Base-by-base conservation (phyloP, 2,329 filamentous ascomycete genomes). In the Parascedosporium putredinis region DNA sequence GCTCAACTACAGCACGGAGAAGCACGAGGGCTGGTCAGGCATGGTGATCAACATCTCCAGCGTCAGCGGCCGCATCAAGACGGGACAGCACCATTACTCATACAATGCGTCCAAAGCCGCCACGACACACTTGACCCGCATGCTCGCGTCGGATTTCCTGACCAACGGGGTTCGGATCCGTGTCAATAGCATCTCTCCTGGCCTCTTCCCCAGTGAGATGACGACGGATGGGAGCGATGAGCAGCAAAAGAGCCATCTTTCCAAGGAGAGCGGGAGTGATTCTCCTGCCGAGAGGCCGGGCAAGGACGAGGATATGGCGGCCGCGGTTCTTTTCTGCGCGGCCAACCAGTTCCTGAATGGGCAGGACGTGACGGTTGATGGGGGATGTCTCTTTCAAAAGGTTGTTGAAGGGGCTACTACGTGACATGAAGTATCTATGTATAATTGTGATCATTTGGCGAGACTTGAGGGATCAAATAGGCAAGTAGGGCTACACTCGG, bases 151-250 rank as follows among this genome's bases (percentile, higher is more conserved):
- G 33, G 82, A 86, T 62, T 60, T 85, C 5, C 74, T 76, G 1
- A 67, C 67, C 52, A 70, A 77, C 44, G 72, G 75, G 18, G 74
- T 84, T 53, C 83, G 79, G 62, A 71, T 78, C 36, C 86, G 88
- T 56, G 74, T 84, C 33, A 76, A 89, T 59, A 79, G 83, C 36
- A 86, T 87, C 53, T 86, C 86, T 0, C 86, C 86, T 0, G 84
- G 84, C 29, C 74, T 85, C 24, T 77, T 78, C 57, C 83, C 81
- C 16, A 84, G 81, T 59, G 84, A 86, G 75, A 87, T 86, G 84
- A 83, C 81, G 34, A 74, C 78, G 1, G 63, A 62, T 3, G 67
- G 64, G 10, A 73, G 69, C 24, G 67, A 71, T 16, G 65, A 67
- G 16, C 59, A 59, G 27, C 74, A 78, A 54, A 86, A 84, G 65